phyloP scores from a whole-genome alignment of 345 rosid species.

The Populus tremula region DNA sequence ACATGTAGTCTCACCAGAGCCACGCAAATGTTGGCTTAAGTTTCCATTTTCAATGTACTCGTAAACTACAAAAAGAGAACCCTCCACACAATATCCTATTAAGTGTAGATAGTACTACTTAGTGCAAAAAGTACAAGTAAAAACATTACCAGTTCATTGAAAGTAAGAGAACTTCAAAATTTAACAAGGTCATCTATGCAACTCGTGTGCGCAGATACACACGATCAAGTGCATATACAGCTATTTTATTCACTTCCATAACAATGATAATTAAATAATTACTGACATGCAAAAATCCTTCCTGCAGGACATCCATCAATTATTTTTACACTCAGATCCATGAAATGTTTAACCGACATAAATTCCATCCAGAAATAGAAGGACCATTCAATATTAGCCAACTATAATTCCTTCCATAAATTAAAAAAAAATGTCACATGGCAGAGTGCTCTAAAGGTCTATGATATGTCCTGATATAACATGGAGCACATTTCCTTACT shows the following conservation, averaged over 20 bases:
- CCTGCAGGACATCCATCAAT: background rate
- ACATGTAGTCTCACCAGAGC: slow-evolving; percentile 53
- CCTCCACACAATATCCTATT: slow-evolving; percentile 93
- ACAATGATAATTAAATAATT: background rate
- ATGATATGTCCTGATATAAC: background rate
- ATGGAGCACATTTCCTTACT: background rate
- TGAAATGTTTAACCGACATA: background rate
- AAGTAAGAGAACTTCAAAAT: background rate
- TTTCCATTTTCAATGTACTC: slow-evolving; percentile 92
- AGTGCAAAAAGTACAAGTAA: background rate
- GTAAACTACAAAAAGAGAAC: slow-evolving; percentile 83
- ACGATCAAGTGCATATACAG: background rate
- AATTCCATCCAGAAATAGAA: background rate
- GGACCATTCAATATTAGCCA: background rate
- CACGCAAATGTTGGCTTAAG: slow-evolving; percentile 84
- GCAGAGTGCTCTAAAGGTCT: background rate
- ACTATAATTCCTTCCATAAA: background rate
- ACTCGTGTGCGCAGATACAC: background rate
- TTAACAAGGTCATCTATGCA: background rate
- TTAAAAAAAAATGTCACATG: background rate
- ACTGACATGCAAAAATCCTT: slow-evolving; percentile 1
- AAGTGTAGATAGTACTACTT: background rate
- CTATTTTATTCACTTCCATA: background rate
- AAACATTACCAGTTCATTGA: background rate
- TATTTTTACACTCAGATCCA: background rate